Base-by-base conservation (phyloP, 345 rosid genomes). In the Brassica rapa region DNA sequence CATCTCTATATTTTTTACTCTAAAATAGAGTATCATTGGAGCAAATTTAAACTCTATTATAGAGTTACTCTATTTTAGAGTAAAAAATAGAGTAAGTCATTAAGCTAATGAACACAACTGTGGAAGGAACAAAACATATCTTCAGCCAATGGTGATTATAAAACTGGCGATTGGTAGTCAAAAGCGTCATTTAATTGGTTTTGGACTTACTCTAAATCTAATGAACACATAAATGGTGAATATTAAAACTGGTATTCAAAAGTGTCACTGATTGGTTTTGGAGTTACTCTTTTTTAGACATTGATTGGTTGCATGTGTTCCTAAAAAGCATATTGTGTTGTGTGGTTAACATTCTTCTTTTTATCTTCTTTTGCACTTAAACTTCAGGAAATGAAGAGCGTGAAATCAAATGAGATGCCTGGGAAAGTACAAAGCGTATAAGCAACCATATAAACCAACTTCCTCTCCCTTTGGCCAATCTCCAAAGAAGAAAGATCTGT, bases 341-440 rank as follows among this genome's bases (percentile, higher is more conserved):
- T 39, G 21, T 43, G 55, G 30, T 30, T 41, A 66, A 0, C 4
- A 73, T 55, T 61, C 15, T 65, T 60, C 24, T 49, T 9, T 9
- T 24, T 51, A 35, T 43, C 2, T 41, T 3, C 4, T 24, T 35
- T 66, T 27, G 32, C 6, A n/a, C 46, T 11, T 32, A 55, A 27
- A 73, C 6, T 24, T 51, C 37, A 81, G 84, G 84, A 72, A 24
- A 77, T 60, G 23, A 77, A 77, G 24, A 11, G 71, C 0, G 66
- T 66, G 30, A 66, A 71, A 49, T 65, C 78, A 12, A 81, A 68
- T 25, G 84, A 81, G 63, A 81, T 61, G 75, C 71, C 84, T 0
- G 81, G 63, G 29, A 81, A 77, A 77, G 62, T 68, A 51, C 74
- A 76, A 49, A 76, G 84, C 39, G 74, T 77, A 77, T 81, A 68